Conservation (phyloP, 1,139 yeast species). For the Meyerozyma elateridarum region DNA sequence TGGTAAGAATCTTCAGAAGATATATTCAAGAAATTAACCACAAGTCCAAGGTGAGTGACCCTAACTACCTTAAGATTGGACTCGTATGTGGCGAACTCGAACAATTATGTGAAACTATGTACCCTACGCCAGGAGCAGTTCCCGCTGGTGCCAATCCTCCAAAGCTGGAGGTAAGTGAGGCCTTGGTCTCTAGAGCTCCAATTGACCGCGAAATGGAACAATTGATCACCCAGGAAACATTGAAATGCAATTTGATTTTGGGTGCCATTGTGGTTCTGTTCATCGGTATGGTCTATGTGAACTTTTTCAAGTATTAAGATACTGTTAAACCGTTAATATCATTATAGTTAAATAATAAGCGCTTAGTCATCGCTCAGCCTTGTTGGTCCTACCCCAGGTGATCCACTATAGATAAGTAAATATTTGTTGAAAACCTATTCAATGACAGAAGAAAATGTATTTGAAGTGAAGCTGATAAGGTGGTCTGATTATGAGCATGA, state of each 20-base stretch:
- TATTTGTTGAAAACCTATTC: too few relatives aligned
- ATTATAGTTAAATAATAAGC: too few relatives aligned
- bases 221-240: conserved; percentile 23
- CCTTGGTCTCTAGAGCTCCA: conserved; percentile 23
- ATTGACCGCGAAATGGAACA: conserved; percentile 29
- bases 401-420: too few relatives aligned
- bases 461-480: conserved; percentile 1
- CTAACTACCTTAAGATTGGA: conserved; percentile 81
- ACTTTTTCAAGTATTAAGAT: too few relatives aligned
- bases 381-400: too few relatives aligned
- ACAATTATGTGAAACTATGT: conserved; percentile 73
- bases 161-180: conserved; percentile 19
- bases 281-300: too few relatives aligned
- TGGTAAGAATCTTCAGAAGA: conserved; percentile 66
- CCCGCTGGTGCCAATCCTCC: conserved; percentile 27
- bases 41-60: conserved; percentile 74
- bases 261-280: conserved; percentile 6
- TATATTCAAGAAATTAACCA: conserved; percentile 76
- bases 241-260: conserved; percentile 21
- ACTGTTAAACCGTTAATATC: too few relatives aligned
- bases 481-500: conserved; percentile 25
- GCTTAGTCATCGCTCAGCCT: too few relatives aligned
- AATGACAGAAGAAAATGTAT: too few relatives aligned
- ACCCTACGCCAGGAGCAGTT: conserved; percentile 40
- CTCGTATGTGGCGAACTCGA: conserved; percentile 84